phyloP scores from a whole-genome alignment of 345 rosid species.

The Citrus inodora region DNA sequence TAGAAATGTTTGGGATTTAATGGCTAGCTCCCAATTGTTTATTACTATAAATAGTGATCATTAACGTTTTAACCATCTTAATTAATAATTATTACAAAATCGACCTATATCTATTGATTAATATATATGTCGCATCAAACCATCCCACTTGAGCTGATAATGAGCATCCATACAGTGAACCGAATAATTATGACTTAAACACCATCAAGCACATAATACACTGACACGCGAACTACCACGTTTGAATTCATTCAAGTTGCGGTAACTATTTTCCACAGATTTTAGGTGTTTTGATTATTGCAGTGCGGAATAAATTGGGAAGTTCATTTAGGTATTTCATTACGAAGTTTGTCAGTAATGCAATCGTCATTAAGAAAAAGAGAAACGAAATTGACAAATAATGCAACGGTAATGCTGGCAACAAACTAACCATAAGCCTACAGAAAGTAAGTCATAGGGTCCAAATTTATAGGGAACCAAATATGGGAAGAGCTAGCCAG shows the following conservation, averaged over 20 bases:
- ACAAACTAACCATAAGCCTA: not conserved
- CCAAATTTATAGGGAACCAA: not conserved
- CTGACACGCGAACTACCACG: constrained; percentile 46
- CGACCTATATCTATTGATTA: not conserved
- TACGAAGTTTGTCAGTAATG: constrained; percentile 36
- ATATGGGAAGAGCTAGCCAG: not conserved
- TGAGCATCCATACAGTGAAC: constrained; percentile 16
- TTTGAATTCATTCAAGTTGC: constrained; percentile 16
- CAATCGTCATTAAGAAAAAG: constrained; percentile 36
- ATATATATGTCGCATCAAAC: constrained; percentile 5
- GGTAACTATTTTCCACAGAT: constrained; percentile 16
- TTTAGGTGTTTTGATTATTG: constrained; percentile 12
- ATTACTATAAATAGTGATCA: not conserved
- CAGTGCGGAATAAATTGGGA: not conserved
- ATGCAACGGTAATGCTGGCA: too few species aligned
- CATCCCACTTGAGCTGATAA: constrained; percentile 29
- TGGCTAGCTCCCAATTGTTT: not conserved
- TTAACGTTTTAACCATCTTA: not conserved
- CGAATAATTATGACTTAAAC: constrained; percentile 25
- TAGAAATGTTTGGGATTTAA: not conserved
- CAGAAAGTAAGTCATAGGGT: not conserved
- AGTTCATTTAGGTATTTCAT: constrained; percentile 5
- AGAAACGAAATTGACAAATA: not conserved
- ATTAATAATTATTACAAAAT: not conserved
- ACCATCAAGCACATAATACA: constrained; percentile 24